These are phyloP conservation scores for Lophiotrema nucula DNA, from an alignment of 495 filamentous ascomycete genomes.

Conservation along the genomic window DNA sequence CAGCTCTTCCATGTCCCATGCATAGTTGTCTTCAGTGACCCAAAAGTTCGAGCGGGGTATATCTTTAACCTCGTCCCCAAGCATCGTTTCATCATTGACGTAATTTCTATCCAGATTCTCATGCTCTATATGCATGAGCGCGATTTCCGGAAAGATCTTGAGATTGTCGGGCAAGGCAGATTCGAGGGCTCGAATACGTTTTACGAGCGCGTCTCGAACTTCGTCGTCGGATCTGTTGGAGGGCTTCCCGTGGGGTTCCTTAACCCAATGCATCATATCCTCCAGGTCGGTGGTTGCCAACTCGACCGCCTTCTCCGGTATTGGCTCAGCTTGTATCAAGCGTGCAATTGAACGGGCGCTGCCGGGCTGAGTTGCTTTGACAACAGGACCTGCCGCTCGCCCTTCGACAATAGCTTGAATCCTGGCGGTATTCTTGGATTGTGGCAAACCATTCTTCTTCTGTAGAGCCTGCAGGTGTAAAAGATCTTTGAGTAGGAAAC, in stretches of 20 bases:
- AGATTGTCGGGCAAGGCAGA: slow-evolving; percentile 30
- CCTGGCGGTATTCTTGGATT: slow-evolving; percentile 10
- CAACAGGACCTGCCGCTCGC: background rate
- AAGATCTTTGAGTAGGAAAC: slow-evolving; percentile 17
- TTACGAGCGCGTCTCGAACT: slow-evolving; percentile 29
- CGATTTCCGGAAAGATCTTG: slow-evolving; percentile 21
- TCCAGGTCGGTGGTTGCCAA: slow-evolving; percentile 26
- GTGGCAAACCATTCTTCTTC: slow-evolving; percentile 21
- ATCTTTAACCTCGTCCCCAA: slow-evolving; percentile 33
- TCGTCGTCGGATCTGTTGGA: slow-evolving; percentile 20
- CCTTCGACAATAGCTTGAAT: slow-evolving; percentile 28
- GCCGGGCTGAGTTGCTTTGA: slow-evolving; percentile 7
- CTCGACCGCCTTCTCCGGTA: slow-evolving; percentile 15
- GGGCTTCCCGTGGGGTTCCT: slow-evolving; percentile 22
- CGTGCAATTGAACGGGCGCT: slow-evolving; percentile 28
- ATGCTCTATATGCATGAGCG: slow-evolving; percentile 40
- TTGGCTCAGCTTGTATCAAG: slow-evolving; percentile 9
- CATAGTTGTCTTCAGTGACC: slow-evolving; percentile 35
- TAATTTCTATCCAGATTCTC: slow-evolving; percentile 36
- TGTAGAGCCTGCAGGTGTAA: slow-evolving; percentile 25
- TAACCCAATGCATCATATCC: slow-evolving; percentile 24
- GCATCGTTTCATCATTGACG: slow-evolving; percentile 40
- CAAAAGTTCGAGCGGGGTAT: slow-evolving; percentile 36
- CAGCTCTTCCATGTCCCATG: slow-evolving; percentile 37
- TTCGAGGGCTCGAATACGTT: slow-evolving; percentile 27